phyloP scores from a whole-genome alignment of 1,284 basidiomycete species.

The Austroboletus novae-zelandiae region DNA sequence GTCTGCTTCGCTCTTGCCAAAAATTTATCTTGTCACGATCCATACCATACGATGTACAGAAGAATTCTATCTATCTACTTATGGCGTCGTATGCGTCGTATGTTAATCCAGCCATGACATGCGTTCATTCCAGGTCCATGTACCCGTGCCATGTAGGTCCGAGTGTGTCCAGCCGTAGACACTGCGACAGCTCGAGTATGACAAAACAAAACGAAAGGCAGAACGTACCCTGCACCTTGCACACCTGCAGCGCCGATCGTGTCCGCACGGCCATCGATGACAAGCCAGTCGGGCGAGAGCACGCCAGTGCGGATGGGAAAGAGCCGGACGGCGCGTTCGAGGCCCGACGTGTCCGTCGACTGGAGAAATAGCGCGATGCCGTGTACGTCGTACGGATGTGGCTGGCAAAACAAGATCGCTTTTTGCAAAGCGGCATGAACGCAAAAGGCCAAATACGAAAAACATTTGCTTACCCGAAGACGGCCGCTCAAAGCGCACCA shows the following conservation, averaged over 20 bases:
- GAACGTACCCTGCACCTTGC: constrained; percentile 66
- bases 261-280: constrained; percentile 53
- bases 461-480: constrained; percentile 26
- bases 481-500: constrained; percentile 19
- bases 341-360: constrained; percentile 50
- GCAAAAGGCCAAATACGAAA: background rate
- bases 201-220: background rate
- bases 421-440: constrained; percentile 14
- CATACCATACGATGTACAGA: constrained; percentile 30
- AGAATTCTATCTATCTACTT: constrained; percentile 24
- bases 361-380: constrained; percentile 57
- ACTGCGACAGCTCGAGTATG: background rate
- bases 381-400: constrained; percentile 49
- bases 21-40: constrained; percentile 29
- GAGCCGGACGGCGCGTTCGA: constrained; percentile 66
- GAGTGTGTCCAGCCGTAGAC: constrained; percentile 38
- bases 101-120: constrained; percentile 49
- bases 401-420: constrained; percentile 68
- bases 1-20: constrained; percentile 3
- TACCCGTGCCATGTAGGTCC: constrained; percentile 12
- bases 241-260: constrained; percentile 65
- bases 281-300: constrained; percentile 71
- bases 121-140: constrained; percentile 55
- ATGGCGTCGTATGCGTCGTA: constrained; percentile 21
- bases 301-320: constrained; percentile 82